phyloP scores from a whole-genome alignment of 177 flowering plant species.

The Vitis hybrid region DNA sequence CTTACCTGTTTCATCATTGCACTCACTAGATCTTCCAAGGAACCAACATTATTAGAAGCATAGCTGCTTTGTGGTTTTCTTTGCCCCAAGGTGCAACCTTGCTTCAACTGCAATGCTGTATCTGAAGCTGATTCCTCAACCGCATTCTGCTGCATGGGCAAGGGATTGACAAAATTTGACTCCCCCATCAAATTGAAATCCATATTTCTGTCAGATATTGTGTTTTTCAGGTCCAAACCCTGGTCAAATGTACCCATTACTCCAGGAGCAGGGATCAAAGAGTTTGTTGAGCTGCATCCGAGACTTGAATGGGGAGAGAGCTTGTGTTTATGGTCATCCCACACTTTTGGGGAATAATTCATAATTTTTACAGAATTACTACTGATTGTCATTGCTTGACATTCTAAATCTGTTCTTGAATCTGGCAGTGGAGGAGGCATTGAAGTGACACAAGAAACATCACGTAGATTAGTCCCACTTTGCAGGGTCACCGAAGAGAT shows the following conservation, averaged over 20 bases:
- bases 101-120: constrained; percentile 16
- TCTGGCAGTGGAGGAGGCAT: constrained; percentile 27
- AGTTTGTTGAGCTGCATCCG: constrained; percentile 29
- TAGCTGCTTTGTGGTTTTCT: constrained; percentile 32
- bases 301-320: constrained; percentile 23
- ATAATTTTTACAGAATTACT: constrained; percentile 22
- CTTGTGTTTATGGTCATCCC: constrained; percentile 21
- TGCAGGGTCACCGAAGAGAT: no score
- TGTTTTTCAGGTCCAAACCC: constrained; percentile 25
- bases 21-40: constrained; percentile 60
- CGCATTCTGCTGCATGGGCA: constrained; percentile 26
- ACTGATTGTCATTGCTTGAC: constrained; percentile 28
- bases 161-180: constrained; percentile 26
- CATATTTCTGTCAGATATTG: constrained; percentile 19
- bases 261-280: constrained; percentile 26
- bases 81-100: constrained; percentile 15
- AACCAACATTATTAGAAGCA: constrained; percentile 33
- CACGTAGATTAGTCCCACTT: no score
- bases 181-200: constrained; percentile 30
- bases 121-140: constrained; percentile 22
- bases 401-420: constrained; percentile 35
- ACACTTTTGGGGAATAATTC: constrained; percentile 22
- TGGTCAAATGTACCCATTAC: constrained; percentile 21
- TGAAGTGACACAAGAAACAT: constrained; percentile 27
- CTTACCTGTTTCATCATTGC: constrained; percentile 55